These are phyloP conservation scores for Camelina laxa DNA, from an alignment of 345 rosid species.

Conservation along the genomic window DNA sequence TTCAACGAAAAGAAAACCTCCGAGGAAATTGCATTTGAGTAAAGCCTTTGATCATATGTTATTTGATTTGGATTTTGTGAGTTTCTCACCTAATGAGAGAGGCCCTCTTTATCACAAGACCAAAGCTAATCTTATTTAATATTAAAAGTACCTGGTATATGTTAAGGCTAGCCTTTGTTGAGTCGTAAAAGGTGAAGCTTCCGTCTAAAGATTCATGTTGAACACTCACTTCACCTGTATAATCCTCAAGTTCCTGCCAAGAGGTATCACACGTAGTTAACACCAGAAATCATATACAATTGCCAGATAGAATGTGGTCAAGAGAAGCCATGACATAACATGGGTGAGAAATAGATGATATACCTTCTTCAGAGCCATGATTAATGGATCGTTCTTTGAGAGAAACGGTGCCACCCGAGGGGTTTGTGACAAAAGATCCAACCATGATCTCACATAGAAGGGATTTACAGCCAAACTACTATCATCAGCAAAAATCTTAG, in stretches of 20 bases:
- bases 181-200: constrained; percentile 87
- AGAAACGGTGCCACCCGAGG: constrained; percentile 97
- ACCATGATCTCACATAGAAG: constrained; percentile 75
- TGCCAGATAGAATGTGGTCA: background rate
- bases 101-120: background rate
- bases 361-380: constrained; percentile 86
- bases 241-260: constrained; percentile 83
- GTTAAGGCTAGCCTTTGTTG: constrained; percentile 74
- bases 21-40: background rate
- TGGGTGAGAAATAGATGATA: background rate
- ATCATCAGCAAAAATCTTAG: constrained; percentile 74
- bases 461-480: constrained; percentile 89
- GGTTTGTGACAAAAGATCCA: constrained; percentile 82
- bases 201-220: constrained; percentile 89
- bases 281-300: constrained; percentile 28
- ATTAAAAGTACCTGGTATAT: constrained; percentile 74
- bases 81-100: constrained; percentile 5
- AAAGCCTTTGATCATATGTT: background rate
- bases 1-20: background rate
- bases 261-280: constrained; percentile 20
- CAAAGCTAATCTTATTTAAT: background rate
- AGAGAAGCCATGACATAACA: background rate
- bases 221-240: constrained; percentile 71
- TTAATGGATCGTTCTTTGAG: constrained; percentile 82
- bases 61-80: background rate